Evolutionary conservation across 805 yeast species (phyloP).

Genomic region (Saturnispora silvae): DNA sequence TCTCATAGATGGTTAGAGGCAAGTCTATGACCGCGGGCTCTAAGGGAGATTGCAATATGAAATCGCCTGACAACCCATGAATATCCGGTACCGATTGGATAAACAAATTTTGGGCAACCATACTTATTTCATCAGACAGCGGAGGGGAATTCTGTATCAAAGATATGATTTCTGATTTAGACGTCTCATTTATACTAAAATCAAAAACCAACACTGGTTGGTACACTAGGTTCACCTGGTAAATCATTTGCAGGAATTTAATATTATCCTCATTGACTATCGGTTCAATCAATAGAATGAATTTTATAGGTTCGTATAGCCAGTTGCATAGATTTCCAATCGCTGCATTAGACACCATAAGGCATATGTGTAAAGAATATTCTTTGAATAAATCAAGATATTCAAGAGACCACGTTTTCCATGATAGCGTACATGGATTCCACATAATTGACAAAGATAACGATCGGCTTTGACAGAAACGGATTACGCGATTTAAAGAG

Average conservation of each 20-base stretch:
- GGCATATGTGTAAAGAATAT: too few relatives aligned
- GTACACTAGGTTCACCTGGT: not conserved
- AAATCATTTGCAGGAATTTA: not conserved
- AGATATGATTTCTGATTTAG: slow-evolving; percentile 4
- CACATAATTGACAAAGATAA: too few relatives aligned
- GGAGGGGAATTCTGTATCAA: slow-evolving; percentile 6
- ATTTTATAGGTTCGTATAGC: slow-evolving; percentile 3
- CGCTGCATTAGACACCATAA: not conserved
- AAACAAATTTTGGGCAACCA: slow-evolving; percentile 8
- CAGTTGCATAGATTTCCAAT: not conserved
- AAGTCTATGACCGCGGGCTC: slow-evolving; percentile 59
- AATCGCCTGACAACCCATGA: slow-evolving; percentile 10
- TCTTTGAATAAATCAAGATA: too few relatives aligned
- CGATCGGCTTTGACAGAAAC: too few relatives aligned
- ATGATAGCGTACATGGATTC: too few relatives aligned
- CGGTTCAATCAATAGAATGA: not conserved
- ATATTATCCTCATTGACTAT: not conserved
- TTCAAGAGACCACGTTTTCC: too few relatives aligned
- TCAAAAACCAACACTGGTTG: slow-evolving; percentile 1
- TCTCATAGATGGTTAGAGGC: slow-evolving; percentile 48
- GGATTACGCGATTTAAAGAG: too few relatives aligned
- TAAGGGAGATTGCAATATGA: slow-evolving; percentile 40
- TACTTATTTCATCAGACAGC: not conserved
- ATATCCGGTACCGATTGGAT: slow-evolving; percentile 9
- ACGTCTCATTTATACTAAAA: not conserved